Base-by-base conservation (phyloP, 345 rosid genomes). In the Reutealis trisperma region DNA sequence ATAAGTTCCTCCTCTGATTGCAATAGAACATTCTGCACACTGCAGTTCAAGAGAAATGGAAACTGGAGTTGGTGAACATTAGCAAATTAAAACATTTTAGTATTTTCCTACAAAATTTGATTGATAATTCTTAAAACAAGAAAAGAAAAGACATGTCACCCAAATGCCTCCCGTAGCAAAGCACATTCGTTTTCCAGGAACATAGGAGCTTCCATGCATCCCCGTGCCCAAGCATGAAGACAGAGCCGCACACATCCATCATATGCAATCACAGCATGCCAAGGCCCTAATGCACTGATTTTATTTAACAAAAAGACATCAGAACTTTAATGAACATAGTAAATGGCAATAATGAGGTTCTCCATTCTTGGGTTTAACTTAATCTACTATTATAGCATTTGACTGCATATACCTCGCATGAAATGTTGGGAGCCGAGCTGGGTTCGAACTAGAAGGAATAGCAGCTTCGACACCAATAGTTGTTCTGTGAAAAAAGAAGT, bases 201-300 rank as follows among this genome's bases (percentile, higher is more conserved):
- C 89, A 90, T 85, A 21, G 99, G 99, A 86, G 99, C 97, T 82
- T 96, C 98, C 96, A 84, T 85, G 86, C 99, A 96, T 70, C 99
- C 97, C 86, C 87, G 90, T 63, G 99, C 96, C 99, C 99, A 96
- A 55, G 99, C 97, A 84, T 96, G 92, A 82, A 96, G 99, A 81
- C 99, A 96, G 74, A 96, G 89, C 37, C 98, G 93, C 65, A 93
- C 98, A 77, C 98, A 96, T 72, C 94, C 99, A 82, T 96, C 99
- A 83, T 96, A 96, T 11, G 99, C 91, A 86, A 96, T 84, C 45
- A 96, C 94, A 70, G 94, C 94, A 87, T 93, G 93, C 99, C 99
- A 96, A 60, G 98, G 98, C 58, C 99, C 98, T 44, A 89, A 84
- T 67, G 97, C 91, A 82, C 99, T 96, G 91, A 66, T 72, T 78